phyloP scores from a whole-genome alignment of 2,329 filamentous ascomycete genomes.

The Clarireedia monteithiana region DNA sequence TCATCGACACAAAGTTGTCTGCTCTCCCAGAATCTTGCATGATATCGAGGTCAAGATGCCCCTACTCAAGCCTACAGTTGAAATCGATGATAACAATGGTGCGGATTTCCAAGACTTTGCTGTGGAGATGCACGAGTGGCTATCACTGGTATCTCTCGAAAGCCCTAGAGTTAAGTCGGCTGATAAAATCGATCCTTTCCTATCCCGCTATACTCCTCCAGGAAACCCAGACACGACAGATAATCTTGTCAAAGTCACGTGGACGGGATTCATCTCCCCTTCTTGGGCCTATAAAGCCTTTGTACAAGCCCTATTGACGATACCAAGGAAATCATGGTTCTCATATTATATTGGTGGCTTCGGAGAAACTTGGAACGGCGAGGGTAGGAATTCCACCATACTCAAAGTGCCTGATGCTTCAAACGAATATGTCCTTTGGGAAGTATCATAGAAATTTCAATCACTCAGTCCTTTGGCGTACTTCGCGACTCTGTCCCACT shows the following conservation, averaged over 20 bases:
- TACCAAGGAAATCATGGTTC: slow-evolving; percentile 46
- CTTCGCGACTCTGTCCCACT: slow-evolving; percentile 56
- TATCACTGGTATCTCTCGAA: slow-evolving; percentile 57
- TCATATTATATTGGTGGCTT: slow-evolving; percentile 46
- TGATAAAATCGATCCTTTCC: slow-evolving; percentile 59
- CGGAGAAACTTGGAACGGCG: slow-evolving; percentile 36
- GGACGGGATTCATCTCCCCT: slow-evolving; percentile 50
- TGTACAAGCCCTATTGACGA: slow-evolving; percentile 36
- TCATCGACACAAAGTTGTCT: slow-evolving; percentile 37
- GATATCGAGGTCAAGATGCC: slow-evolving; percentile 27
- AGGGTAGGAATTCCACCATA: slow-evolving; percentile 44
- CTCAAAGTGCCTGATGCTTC: slow-evolving; percentile 42
- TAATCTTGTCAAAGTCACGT: slow-evolving; percentile 44
- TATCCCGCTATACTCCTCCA: slow-evolving; percentile 60
- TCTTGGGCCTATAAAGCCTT: slow-evolving; percentile 44
- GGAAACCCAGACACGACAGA: slow-evolving; percentile 14
- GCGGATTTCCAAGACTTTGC: slow-evolving; percentile 55
- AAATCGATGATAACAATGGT: slow-evolving; percentile 30
- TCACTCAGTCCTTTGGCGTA: slow-evolving; percentile 54
- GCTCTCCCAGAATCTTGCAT: slow-evolving; percentile 23
- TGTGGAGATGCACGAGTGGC: slow-evolving; percentile 64
- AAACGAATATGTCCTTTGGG: slow-evolving; percentile 54
- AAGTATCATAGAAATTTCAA: slow-evolving; percentile 32
- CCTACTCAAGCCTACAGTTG: slow-evolving; percentile 23
- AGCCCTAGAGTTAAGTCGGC: slow-evolving; percentile 52